Evolutionary conservation across 1,284 basidiomycete genomes (phyloP).

Genomic region (Chondrostereum purpureum): DNA sequence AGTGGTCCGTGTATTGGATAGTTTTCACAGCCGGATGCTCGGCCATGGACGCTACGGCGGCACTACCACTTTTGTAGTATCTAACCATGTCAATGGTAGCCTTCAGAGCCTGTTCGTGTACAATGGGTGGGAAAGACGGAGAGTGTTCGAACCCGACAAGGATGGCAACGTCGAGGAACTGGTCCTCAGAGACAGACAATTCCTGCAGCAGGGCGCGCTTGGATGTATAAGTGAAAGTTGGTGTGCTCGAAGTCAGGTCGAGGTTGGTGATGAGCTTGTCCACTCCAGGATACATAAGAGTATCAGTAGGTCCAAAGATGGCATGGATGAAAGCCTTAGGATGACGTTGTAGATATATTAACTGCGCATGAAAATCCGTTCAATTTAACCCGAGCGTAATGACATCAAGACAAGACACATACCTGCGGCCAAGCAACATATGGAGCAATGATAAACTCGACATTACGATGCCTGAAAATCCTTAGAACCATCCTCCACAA

Average conservation of each 20-base stretch:
- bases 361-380: conserved; percentile 35
- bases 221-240: conserved; percentile 81
- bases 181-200: conserved; percentile 77
- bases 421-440: conserved; percentile 95
- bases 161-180: conserved; percentile 92
- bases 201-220: conserved; percentile 77
- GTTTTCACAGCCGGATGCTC: conserved; percentile 76
- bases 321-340: conserved; percentile 93
- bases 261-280: conserved; percentile 89
- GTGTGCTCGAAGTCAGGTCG: conserved; percentile 60
- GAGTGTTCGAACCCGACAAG: conserved; percentile 88
- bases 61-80: conserved; percentile 82
- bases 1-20: conserved; percentile 79
- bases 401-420: conserved; percentile 25
- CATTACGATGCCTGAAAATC: conserved; percentile 91
- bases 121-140: conserved; percentile 80
- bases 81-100: conserved; percentile 85
- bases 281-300: conserved; percentile 84
- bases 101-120: conserved; percentile 75
- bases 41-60: conserved; percentile 70
- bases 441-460: conserved; percentile 94
- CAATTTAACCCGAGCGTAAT: conserved; percentile 16
- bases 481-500: conserved; percentile 88
- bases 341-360: conserved; percentile 93
- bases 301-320: conserved; percentile 87